Base-by-base conservation (phyloP, 345 rosid species). In the Cardamine occulta region DNA sequence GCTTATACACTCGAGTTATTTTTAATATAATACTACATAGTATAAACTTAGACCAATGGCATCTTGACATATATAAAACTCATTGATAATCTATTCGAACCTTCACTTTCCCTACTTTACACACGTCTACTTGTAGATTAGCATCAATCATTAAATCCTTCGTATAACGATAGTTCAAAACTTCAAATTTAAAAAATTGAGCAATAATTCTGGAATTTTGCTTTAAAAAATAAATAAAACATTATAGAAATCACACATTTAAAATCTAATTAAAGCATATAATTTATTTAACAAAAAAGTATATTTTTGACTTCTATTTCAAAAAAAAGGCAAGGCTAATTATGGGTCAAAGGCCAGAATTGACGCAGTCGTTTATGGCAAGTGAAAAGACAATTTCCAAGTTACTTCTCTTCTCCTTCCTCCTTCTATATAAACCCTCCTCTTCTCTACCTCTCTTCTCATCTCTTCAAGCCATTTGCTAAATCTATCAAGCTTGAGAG, bases 331-430 rank as follows among this genome's bases (percentile, higher is more conserved):
- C 12, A 69, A 62, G 26, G 68, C 62, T 65, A 64, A 77, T 28
- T 26, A 64, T 49, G 75, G 68, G 76, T 77, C 80, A 70, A 77
- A 40, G 68, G 76, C 61, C 68, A 77, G 8, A 72, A 71, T 77
- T 72, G 80, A 77, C 68, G 67, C 53, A 64, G 73, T 65, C 76
- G 63, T 77, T 57, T 28, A 39, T 71, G 76, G 74, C 2, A 17
- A 65, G 14, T 71, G 73, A 72, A 52, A 44, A 63, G 72, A 65
- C 72, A 71, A 71, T 28, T 62, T 77, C 76, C 15, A 1, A 75
- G 74, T 15, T 29, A 40, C 55, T 75, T 60, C 74, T 37, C 37
- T 12, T 31, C 17, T 18, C 19, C 48, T 14, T 39, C 5, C 2
- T 10, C 29, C 48, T 51, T 28, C 68, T 75, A 75, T 75, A 68